Percentiles rank a stretch among this genome's conserved stretches.
Conservation (phyloP, 2,329 filamentous ascomycete species). For the Myrmaecium sp. region DNA sequence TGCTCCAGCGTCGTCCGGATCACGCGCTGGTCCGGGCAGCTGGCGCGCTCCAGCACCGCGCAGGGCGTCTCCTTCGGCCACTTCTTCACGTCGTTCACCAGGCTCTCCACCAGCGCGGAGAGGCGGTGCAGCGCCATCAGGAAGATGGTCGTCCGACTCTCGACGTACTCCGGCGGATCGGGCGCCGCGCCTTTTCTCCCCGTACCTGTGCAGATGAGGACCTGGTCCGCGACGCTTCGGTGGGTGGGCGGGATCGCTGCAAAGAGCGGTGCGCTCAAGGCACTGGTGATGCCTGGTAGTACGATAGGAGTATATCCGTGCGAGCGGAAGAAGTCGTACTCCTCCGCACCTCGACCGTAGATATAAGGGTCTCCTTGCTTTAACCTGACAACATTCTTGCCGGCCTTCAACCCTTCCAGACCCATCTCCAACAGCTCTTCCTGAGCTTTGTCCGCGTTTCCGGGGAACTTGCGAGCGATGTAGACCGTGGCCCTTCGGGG, state of each 20-base stretch:
- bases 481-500: constrained; percentile 76
- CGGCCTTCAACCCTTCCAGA: constrained; percentile 47
- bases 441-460: constrained; percentile 87
- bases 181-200: constrained; percentile 77
- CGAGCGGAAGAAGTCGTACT: constrained; percentile 65
- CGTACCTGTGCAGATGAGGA: constrained; percentile 91
- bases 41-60: constrained; percentile 83
- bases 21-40: constrained; percentile 84
- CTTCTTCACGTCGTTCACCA: constrained; percentile 26
- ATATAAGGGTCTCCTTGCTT: constrained; percentile 97
- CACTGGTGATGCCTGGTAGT: constrained; percentile 79
- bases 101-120: constrained; percentile 50
- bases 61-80: constrained; percentile 75
- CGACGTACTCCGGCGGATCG: constrained; percentile 61
- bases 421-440: constrained; percentile 73
- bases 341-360: constrained; percentile 87
- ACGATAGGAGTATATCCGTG: constrained; percentile 57
- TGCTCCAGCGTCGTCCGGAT: constrained; percentile 71
- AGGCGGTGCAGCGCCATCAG: constrained; percentile 90
- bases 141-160: constrained; percentile 72
- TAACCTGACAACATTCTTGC: constrained; percentile 68
- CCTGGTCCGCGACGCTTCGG: constrained; percentile 75
- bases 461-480: constrained; percentile 94
- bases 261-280: constrained; percentile 74
- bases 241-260: constrained; percentile 79